Base-by-base conservation (phyloP, 495 filamentous ascomycete genomes). In the Aspergillus avenaceus region DNA sequence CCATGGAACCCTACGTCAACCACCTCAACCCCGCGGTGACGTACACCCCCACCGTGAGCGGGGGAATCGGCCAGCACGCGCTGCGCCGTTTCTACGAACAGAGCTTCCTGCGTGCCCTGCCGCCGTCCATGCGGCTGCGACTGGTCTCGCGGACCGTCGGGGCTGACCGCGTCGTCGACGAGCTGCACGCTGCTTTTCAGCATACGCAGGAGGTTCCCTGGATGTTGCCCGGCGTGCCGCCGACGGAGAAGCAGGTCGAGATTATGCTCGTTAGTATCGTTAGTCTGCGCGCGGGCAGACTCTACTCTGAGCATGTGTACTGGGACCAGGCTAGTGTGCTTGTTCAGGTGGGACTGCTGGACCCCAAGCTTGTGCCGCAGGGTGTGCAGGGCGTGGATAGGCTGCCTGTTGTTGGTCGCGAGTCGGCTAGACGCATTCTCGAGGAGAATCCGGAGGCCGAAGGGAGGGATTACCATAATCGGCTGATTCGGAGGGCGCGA, bases 271-370 rank as follows among this genome's bases (percentile, higher is more conserved):
- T 90, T 4, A 83, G 78, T 53, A 84, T 95, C 9, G 85, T 93
- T 23, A 84, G 84, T 49, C 70, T 93, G 42, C 75, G 88, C 12
- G 88, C 80, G 2, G 86, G 86, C 4, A 81, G 81, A 42, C 70
- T 96, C 4, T 90, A 83, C 60, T 84, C 87, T 45, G 90, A 96
- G 65, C 85, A 92, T 56, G 83, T 91, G 14, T 85, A 87, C 54
- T 96, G 90, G 90, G 91, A 95, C 59, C 90, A 95, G 62, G 88
- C 86, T 1, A 84, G 80, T 13, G 85, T 92, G 2, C 67, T 96
- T 0, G 77, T 85, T 16, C 90, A 95, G 65, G 67, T 89, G 0
- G 89, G 89, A 0, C 61, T 95, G 40, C 60, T 96, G 29, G 81
- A 89, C 75, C 84, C 59, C 55, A 85, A 73, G 65, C 64, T 79